Conservation (phyloP, 306 rosid species). For the Potentilla sterilis region DNA sequence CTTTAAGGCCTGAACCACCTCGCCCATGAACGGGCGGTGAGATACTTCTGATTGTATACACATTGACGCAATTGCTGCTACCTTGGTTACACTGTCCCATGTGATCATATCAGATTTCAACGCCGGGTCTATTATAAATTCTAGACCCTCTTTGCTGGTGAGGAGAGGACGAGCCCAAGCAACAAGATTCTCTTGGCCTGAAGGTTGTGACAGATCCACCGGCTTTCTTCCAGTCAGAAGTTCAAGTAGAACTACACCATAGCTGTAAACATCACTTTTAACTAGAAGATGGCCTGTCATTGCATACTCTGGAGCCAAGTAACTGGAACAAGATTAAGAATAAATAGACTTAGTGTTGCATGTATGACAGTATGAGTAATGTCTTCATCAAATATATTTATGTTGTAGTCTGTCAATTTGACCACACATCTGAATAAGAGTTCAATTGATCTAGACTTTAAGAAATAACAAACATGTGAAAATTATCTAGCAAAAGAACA, state of each 20-base stretch:
- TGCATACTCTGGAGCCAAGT: constrained; percentile 97
- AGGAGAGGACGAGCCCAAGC: constrained; percentile 93
- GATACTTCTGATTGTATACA: constrained; percentile 95
- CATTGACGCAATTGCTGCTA: constrained; percentile 98
- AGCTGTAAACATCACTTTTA: constrained; percentile 97
- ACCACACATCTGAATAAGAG: neutral
- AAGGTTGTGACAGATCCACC: constrained; percentile 80
- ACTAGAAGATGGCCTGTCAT: constrained; percentile 98
- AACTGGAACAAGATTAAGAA: constrained; percentile 48
- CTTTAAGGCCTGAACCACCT: constrained; percentile 95
- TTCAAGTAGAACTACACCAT: constrained; percentile 96
- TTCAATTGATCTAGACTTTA: neutral
- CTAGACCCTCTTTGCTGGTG: constrained; percentile 65
- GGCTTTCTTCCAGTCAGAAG: constrained; percentile 94
- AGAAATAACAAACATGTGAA: neutral
- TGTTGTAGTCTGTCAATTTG: neutral
- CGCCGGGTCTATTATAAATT: constrained; percentile 63
- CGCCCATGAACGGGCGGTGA: constrained; percentile 97
- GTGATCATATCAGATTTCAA: constrained; percentile 47
- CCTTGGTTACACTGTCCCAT: constrained; percentile 58
- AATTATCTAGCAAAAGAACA: neutral
- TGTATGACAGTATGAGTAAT: too few species aligned
- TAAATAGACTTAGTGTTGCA: neutral
- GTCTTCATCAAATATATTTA: too few species aligned
- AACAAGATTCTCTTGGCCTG: constrained; percentile 95